phyloP scores from a whole-genome alignment of 768 basidiomycete genomes.

The Cantharellus cinnabarinus region DNA sequence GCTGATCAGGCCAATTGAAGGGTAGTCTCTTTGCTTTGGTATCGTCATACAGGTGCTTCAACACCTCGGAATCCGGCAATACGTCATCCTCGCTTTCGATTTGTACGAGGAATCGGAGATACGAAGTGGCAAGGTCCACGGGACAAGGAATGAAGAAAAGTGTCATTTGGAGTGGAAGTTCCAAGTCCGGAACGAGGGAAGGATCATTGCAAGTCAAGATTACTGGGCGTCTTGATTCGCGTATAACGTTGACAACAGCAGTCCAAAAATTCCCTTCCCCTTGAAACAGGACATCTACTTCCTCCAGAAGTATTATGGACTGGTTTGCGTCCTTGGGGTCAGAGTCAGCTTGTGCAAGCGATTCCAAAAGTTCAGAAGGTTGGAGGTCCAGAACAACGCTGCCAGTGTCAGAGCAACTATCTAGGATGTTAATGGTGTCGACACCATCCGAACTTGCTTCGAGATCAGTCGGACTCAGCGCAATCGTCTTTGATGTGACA shows the following conservation, averaged over 20 bases:
- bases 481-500: not conserved
- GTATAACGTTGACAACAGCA: conserved; percentile 60
- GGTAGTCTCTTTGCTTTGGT: conserved; percentile 10
- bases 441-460: not conserved
- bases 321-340: conserved; percentile 31
- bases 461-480: not conserved
- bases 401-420: not conserved
- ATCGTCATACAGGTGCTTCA: not conserved
- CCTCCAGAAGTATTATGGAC: conserved; percentile 80
- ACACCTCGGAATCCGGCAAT: not conserved
- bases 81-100: conserved; percentile 32
- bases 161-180: conserved; percentile 58
- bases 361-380: conserved; percentile 1
- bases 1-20: conserved; percentile 17
- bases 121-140: conserved; percentile 34
- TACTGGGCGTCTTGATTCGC: conserved; percentile 67
- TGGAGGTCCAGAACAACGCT: not conserved
- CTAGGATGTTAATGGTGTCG: not conserved
- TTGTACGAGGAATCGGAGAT: conserved; percentile 42
- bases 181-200: conserved; percentile 43
- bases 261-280: conserved; percentile 79
- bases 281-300: conserved; percentile 82
- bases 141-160: conserved; percentile 45
- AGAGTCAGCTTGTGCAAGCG: not conserved
- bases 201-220: conserved; percentile 87